phyloP scores from a whole-genome alignment of 768 basidiomycete genomes.

The Mycena albidolilacea region DNA sequence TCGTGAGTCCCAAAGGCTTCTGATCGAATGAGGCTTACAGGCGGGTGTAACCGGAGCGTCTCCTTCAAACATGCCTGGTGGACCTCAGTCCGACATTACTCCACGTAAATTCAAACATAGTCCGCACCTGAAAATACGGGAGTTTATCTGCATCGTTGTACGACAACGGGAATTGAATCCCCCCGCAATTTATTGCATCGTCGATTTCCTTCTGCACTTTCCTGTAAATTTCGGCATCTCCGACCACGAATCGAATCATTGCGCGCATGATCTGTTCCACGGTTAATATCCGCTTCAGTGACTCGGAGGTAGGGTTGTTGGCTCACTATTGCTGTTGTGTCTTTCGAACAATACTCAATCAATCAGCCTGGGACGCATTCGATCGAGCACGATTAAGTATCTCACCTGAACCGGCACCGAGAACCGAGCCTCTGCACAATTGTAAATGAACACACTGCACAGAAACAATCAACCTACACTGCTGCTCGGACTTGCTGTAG shows the following conservation, averaged over 20 bases:
- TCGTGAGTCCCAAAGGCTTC: not conserved
- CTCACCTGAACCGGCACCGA: conserved; percentile 28
- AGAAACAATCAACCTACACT: not conserved
- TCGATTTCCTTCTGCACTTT: conserved; percentile 24
- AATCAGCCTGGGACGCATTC: not conserved
- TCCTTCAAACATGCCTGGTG: conserved; percentile 28
- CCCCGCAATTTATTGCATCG: conserved; percentile 6
- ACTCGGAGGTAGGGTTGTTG: not conserved
- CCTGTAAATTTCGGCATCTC: conserved; percentile 10
- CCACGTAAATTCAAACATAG: not conserved
- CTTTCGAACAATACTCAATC: not conserved
- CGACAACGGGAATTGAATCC: conserved; percentile 17
- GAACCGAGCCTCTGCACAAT: conserved; percentile 18
- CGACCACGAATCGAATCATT: conserved; percentile 26
- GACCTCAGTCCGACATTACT: not conserved
- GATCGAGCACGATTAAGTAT: not conserved
- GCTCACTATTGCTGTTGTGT: conserved; percentile 31
- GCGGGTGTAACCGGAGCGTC: conserved; percentile 26
- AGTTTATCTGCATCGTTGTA: conserved; percentile 15
- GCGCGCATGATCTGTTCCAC: conserved; percentile 24
- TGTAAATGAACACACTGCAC: not conserved
- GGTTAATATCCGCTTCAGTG: not conserved
- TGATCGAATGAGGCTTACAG: not conserved
- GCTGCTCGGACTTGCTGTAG: conserved; percentile 16
- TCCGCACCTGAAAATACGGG: conserved; percentile 23